Evolutionary conservation across 345 rosid species (phyloP).

Genomic region (Brassica carinata): DNA sequence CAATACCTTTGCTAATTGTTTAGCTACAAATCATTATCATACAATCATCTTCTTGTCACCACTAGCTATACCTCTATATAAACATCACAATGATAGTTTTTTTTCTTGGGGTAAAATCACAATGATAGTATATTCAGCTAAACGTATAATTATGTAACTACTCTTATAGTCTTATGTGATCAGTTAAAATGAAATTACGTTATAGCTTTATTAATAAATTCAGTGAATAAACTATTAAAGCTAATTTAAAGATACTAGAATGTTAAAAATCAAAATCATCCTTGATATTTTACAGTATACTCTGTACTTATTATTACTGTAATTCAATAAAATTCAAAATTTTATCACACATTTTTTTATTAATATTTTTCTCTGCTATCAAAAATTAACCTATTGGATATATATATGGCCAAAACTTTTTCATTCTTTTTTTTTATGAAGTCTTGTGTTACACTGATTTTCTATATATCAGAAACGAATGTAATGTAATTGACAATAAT

Average conservation of each 20-base stretch:
- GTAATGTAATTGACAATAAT: neutral
- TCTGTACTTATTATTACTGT: neutral
- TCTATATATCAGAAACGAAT: neutral
- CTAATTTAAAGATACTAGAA: neutral
- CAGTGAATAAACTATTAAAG: neutral
- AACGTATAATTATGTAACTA: neutral
- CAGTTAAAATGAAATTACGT: neutral
- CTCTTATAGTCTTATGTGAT: neutral
- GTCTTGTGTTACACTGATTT: conserved; percentile 1
- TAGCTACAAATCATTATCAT: conserved; percentile 24
- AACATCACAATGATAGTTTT: neutral
- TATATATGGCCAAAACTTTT: neutral
- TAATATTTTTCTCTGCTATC: neutral
- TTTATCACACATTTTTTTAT: neutral
- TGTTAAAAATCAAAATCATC: neutral
- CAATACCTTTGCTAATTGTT: conserved; percentile 24
- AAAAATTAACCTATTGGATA: neutral
- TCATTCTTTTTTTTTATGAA: neutral
- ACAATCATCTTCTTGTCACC: conserved; percentile 7
- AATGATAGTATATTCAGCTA: too few species aligned
- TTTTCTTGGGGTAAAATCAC: too few species aligned
- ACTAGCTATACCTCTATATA: neutral
- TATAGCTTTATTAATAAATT: neutral
- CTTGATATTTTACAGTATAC: neutral
- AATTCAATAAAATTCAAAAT: neutral